Evolutionary conservation across 768 basidiomycete species (phyloP).

Genomic region (Russula brevipes): DNA sequence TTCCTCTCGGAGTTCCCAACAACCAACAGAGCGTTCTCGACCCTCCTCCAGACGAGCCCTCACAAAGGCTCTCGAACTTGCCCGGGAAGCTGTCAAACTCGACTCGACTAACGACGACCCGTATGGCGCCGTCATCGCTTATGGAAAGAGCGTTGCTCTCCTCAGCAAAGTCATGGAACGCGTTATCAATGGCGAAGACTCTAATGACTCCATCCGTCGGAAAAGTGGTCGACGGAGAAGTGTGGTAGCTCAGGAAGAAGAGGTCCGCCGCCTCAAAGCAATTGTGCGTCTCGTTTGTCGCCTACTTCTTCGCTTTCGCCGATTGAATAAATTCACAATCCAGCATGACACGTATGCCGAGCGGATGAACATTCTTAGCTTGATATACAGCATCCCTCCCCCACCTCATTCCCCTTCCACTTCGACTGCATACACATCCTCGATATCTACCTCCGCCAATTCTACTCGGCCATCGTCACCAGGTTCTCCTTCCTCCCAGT

Average conservation of each 20-base stretch:
- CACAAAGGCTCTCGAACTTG: conserved; percentile 80
- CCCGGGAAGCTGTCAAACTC: conserved; percentile 83
- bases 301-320: neutral
- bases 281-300: conserved; percentile 59
- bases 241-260: conserved; percentile 87
- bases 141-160: conserved; percentile 79
- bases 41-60: conserved; percentile 83
- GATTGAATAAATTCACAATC: conserved; percentile 7
- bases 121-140: conserved; percentile 82
- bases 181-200: conserved; percentile 80
- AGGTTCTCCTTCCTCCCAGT: conserved; percentile 48
- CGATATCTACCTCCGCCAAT: conserved; percentile 43
- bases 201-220: conserved; percentile 55
- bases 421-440: conserved; percentile 44
- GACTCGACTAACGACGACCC: conserved; percentile 88
- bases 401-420: conserved; percentile 62
- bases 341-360: conserved; percentile 96
- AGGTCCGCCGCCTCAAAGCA: conserved; percentile 77
- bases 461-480: conserved; percentile 50
- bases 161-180: conserved; percentile 91
- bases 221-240: conserved; percentile 63
- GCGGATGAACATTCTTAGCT: conserved; percentile 86
- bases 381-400: conserved; percentile 82
- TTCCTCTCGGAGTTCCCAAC: conserved; percentile 38
- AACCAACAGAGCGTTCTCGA: conserved; percentile 48